phyloP scores from a whole-genome alignment of 2,329 filamentous ascomycete species.

The Alternaria sp. region DNA sequence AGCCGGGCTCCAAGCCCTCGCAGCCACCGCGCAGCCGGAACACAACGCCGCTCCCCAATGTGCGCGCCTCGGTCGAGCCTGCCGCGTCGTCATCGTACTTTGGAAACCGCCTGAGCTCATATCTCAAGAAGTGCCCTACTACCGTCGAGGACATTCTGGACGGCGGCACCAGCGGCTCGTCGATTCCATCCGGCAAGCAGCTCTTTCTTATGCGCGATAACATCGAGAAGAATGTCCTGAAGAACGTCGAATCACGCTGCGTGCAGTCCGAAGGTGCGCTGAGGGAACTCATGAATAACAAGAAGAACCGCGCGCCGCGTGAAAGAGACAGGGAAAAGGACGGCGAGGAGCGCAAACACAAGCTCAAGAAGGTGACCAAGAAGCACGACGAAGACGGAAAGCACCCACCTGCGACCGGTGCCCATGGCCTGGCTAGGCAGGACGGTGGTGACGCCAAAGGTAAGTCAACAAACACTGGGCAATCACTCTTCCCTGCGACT shows the following conservation, averaged over 20 bases:
- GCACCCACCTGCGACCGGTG: conserved; percentile 65
- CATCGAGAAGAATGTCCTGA: conserved; percentile 63
- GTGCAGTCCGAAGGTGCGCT: conserved; percentile 75
- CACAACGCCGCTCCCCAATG: conserved; percentile 71
- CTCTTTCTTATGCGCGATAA: conserved; percentile 69
- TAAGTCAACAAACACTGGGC: conserved; percentile 13
- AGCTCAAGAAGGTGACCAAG: conserved; percentile 70
- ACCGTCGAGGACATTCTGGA: conserved; percentile 75
- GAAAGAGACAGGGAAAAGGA: conserved; percentile 58
- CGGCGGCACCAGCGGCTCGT: conserved; percentile 60
- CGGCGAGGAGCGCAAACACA: conserved; percentile 52
- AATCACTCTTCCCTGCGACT: not conserved
- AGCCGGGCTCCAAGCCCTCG: conserved; percentile 41
- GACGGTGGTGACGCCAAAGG: conserved; percentile 68
- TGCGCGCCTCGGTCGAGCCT: conserved; percentile 55
- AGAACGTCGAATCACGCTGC: conserved; percentile 59
- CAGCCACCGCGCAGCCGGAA: conserved; percentile 68
- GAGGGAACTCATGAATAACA: conserved; percentile 69
- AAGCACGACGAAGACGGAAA: conserved; percentile 74
- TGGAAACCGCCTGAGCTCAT: conserved; percentile 62
- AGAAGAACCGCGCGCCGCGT: conserved; percentile 66
- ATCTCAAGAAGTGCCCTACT: conserved; percentile 63
- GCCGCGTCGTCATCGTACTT: conserved; percentile 61
- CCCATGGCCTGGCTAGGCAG: conserved; percentile 68
- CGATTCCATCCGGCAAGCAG: conserved; percentile 64